Percentiles rank a stretch among this genome's conserved stretches.
Evolutionary conservation across 768 basidiomycete genomes (phyloP).

Genomic region (Lyophyllum atratum): DNA sequence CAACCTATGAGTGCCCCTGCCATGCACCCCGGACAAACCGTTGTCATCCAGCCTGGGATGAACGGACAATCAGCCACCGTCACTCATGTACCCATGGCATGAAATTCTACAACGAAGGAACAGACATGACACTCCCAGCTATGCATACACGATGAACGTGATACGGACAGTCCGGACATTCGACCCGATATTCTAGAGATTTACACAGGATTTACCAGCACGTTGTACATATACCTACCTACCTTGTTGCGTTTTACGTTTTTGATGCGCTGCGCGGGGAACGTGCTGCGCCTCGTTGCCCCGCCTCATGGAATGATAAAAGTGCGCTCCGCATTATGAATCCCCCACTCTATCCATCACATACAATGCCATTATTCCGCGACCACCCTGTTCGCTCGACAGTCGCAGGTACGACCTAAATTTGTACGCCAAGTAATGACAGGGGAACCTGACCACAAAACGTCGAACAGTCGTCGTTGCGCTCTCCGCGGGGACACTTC

Average conservation of each 20-base stretch:
- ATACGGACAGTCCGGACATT: background rate
- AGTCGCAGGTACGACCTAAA: slow-evolving; percentile 33
- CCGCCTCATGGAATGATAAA: slow-evolving; percentile 12
- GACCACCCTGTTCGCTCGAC: slow-evolving; percentile 48
- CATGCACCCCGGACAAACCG: slow-evolving; percentile 54
- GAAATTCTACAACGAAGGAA: background rate
- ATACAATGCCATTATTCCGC: slow-evolving; percentile 49
- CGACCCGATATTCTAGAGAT: background rate
- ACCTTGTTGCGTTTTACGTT: slow-evolving; percentile 6
- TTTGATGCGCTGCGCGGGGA: slow-evolving; percentile 14
- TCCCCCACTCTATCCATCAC: background rate
- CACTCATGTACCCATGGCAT: slow-evolving; percentile 53
- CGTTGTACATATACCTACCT: slow-evolving; percentile 7
- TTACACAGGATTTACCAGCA: slow-evolving; percentile 1
- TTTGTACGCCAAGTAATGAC: background rate
- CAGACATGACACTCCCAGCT: background rate
- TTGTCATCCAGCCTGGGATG: slow-evolving; percentile 68
- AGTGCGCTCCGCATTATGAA: background rate
- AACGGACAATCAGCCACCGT: slow-evolving; percentile 63
- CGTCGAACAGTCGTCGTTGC: slow-evolving; percentile 43
- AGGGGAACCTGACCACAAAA: background rate
- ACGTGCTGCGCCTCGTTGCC: slow-evolving; percentile 17
- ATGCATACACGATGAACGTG: background rate
- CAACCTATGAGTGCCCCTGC: slow-evolving; percentile 37
- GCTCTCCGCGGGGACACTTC: slow-evolving; percentile 49